Base-by-base conservation (phyloP, 208 protist genomes). In the Trypanosoma melophagium region DNA sequence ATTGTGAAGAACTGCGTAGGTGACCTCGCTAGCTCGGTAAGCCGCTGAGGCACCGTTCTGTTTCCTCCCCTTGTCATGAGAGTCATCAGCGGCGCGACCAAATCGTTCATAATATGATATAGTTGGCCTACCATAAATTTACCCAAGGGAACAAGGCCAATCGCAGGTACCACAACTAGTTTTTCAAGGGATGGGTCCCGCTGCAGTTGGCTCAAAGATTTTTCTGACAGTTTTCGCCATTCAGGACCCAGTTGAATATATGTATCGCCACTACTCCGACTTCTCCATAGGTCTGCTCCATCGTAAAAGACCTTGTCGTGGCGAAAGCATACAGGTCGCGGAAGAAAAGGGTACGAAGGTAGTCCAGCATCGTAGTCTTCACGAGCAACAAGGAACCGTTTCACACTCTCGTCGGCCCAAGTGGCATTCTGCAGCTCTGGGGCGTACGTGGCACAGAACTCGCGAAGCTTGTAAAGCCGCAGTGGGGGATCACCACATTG, bases 41-140 rank as follows among this genome's bases (percentile, higher is more conserved):
- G 49, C 28, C 1, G 5, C 35, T 31, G 35, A 22, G 8, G 1
- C 10, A 13, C 7, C 2, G 35, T 50, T 45, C n/a, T n/a, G 5
- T 45, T 25, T 1, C 21, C 38, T 21, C 38, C 45, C 35, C 49
- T 22, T 25, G 40, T 47, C 52, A 70, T 53, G 25, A 57, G n/a
- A 40, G 22, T 16, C 45, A 59, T 64, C 0, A 76, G 16, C 7
- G 22, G 61, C 13, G 21, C 45, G 9, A 76, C 38, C 24, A 58
- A 47, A 51, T 76, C 70, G 49, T 67, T 60, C 22, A 76, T 56
- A n/a, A 47, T 45, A 28, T 70, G 62, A 49, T 68, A 69, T 25
- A 76, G 51, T 21, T 76, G 70, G n/a, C 63, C 61, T 13, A 51
- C 3, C 44, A 69, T 59, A 41, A 45, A 70, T 2, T 41, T 19